Base-by-base conservation (phyloP, 345 rosid genomes). In the Eucalyptus regnans region DNA sequence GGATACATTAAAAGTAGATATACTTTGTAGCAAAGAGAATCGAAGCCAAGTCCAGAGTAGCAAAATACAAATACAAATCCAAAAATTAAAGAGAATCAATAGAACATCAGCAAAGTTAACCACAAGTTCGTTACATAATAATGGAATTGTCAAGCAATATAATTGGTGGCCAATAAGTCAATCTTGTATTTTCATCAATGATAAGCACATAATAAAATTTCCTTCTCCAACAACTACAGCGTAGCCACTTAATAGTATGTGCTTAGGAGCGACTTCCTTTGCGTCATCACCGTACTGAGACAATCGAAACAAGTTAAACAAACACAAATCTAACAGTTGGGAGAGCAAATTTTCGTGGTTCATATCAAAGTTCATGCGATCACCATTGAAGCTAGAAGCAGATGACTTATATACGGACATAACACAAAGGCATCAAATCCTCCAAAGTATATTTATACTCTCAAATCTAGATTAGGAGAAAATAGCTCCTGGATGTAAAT, bases 251-350 rank as follows among this genome's bases (percentile, higher is more conserved):
- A 23, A 56, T 0, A 22, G 23, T 8, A 5, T 9, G 29, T 23
- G 29, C 62, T 23, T 56, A 56, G 62, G 62, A 56, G 22, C 0
- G 3, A 23, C 62, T 56, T 56, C 62, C 62, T 56, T 56, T 56
- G 62, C 1, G 0, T 27, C 62, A 56, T 23, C 3, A 0, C 29
- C 29, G 2, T 56, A 2, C 10, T 18, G 5, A 54, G 27, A 18
- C 12, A 56, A 56, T 56, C 0, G 6, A 4, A 56, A 56, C 12
- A 56, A 0, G 62, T 56, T 23, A 23, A 56, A 56, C 62, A 56
- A 54, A 11, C 62, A 56, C 27, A 56, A 56, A 56, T 56, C 29
- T 56, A 56, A 56, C 1, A 0, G 1, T 64, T 64, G 76, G 8
- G 33, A n/a, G 37, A 64, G 76, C 33, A 64, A 64, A 64, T 4